Evolutionary conservation across 495 filamentous ascomycete species (phyloP), one percentile per base, ranked within the genome.

Genomic region (Daldinia childiae): DNA sequence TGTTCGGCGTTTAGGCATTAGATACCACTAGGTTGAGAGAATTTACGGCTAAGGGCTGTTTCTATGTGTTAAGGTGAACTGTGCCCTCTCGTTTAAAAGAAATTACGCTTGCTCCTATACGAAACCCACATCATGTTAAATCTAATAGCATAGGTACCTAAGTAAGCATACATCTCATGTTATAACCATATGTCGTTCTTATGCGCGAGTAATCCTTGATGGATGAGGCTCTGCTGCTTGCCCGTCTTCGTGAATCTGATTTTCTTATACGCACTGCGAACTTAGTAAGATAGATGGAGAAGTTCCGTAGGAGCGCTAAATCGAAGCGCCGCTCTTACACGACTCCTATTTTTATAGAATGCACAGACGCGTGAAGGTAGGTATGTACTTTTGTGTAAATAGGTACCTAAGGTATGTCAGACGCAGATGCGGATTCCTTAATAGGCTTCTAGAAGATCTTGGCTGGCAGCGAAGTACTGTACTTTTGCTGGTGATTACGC

Each of bases 11-110:
- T 58, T 38, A 27, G 5, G 34, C 34, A 39, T 58, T 21, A 58
- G 55, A 58, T 58, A 58, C 55, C 55, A 58, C 19, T 19, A 36
- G 14, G 38, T 27, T 39, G 32, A 48, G 41, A 34, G 45, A 62
- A 19, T 51, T 52, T 62, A 0, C 50, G 27, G 14, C 43, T 48
- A 24, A 48, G 11, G 14, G 19, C 43, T 48, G 21, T 9, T 11
- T 19, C 17, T 48, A 12, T 4, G 19, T 1, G 43, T 48, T 1
- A 1, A 24, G 19, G 8, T 12, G 3, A 14, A 12, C 43, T 48
- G 17, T 48, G 43, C 43, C 43, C 21, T 48, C 17, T 24, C 17
- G 43, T 48, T 24, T 48, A 24, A 12, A 12, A 48, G 43, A 48
- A 21, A 48, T 48, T 24, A 14, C 43, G 17, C 43, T 48, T 48